Conservation (phyloP, 768 basidiomycete species). For the Fistulinella prunicolor region DNA sequence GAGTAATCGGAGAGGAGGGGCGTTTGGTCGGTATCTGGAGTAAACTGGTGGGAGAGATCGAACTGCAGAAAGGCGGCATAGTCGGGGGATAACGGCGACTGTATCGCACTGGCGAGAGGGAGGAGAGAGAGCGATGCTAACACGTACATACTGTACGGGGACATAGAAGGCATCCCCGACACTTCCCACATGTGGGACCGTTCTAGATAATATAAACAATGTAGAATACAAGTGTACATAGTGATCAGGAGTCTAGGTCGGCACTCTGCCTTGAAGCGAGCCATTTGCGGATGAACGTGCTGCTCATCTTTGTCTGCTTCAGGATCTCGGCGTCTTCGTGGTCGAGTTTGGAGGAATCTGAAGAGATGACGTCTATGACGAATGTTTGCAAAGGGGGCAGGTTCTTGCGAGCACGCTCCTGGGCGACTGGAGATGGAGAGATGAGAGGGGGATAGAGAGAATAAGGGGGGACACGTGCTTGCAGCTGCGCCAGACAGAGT, state of each 20-base stretch:
- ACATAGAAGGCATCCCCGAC: too few species aligned
- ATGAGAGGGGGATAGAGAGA: neutral
- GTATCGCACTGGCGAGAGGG: constrained; percentile 1
- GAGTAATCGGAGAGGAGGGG: constrained; percentile 5
- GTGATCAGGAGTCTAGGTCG: constrained; percentile 1
- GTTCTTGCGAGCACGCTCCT: constrained; percentile 49
- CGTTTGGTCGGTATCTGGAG: constrained; percentile 1
- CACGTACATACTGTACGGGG: constrained; percentile 4
- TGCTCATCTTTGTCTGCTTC: constrained; percentile 87
- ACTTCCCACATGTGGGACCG: neutral
- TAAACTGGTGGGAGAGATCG: constrained; percentile 19
- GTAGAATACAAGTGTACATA: too few species aligned
- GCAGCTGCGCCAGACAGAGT: constrained; percentile 72
- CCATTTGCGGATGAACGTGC: constrained; percentile 90
- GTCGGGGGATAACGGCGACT: neutral
- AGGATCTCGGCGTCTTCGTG: constrained; percentile 65
- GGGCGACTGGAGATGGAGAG: constrained; percentile 50
- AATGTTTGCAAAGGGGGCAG: constrained; percentile 64
- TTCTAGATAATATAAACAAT: neutral
- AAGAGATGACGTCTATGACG: constrained; percentile 88
- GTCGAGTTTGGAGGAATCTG: constrained; percentile 55
- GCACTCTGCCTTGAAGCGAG: constrained; percentile 44
- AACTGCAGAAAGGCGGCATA: constrained; percentile 14
- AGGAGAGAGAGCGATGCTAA: constrained; percentile 1
- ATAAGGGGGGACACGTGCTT: constrained; percentile 43